A percentile compares a stretch with the other conserved stretches of the same genome.
These are phyloP conservation scores for Funneliformis mosseae DNA, from an alignment of 192 early-diverging fungal genomes.

Conservation along the genomic window DNA sequence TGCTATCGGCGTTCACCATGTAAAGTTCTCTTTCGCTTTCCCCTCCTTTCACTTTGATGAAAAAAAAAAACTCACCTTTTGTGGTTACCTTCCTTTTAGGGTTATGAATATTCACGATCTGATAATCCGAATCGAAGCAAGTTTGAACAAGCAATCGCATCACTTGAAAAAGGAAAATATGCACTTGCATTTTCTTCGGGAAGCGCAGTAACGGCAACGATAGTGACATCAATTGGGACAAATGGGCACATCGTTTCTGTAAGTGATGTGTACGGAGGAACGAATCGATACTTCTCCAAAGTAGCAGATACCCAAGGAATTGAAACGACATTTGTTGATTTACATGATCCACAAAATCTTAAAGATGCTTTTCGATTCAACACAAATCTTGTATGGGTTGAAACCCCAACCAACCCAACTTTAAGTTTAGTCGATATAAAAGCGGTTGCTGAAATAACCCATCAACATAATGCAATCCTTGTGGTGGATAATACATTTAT, in stretches of 20 bases:
- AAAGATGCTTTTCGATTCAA: constrained; percentile 64
- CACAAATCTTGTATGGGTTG: constrained; percentile 84
- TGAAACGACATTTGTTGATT: constrained; percentile 78
- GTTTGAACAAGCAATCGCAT: constrained; percentile 87
- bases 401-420: constrained; percentile 89
- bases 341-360: constrained; percentile 67
- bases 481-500: constrained; percentile 90
- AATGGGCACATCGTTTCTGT: constrained; percentile 82
- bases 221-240: constrained; percentile 67
- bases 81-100: constrained; percentile 34
- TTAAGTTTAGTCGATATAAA: constrained; percentile 80
- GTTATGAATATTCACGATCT: constrained; percentile 81
- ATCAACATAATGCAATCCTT: constrained; percentile 63
- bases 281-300: constrained; percentile 87
- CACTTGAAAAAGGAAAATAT: constrained; percentile 88
- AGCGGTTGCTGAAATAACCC: constrained; percentile 64
- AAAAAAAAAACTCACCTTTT: not conserved
- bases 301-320: constrained; percentile 69
- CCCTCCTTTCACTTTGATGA: not conserved
- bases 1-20: constrained; percentile 87
- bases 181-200: constrained; percentile 84
- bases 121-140: constrained; percentile 77
- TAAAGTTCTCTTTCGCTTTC: constrained; percentile 35
- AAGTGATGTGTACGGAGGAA: constrained; percentile 91
- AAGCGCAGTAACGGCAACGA: constrained; percentile 81